phyloP scores from a whole-genome alignment of 2,329 filamentous ascomycete genomes.

The Cercospora janseana region DNA sequence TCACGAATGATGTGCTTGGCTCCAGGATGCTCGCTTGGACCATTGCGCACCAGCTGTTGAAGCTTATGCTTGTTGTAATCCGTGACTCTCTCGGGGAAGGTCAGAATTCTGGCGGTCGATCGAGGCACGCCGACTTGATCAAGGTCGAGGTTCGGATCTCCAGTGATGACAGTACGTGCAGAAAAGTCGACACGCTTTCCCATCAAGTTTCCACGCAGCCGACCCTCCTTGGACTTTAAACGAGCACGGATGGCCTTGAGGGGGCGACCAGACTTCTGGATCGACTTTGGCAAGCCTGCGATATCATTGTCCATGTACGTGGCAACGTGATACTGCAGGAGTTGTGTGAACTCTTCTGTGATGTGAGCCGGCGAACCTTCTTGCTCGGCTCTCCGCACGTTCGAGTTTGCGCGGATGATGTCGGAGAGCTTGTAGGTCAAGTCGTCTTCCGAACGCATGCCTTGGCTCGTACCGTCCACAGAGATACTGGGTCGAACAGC shows the following conservation, averaged over 20 bases:
- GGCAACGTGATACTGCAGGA: constrained; percentile 96
- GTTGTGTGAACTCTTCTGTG: constrained; percentile 80
- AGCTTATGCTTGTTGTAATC: constrained; percentile 96
- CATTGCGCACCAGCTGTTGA: constrained; percentile 84
- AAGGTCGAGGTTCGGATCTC: constrained; percentile 92
- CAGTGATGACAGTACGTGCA: constrained; percentile 98
- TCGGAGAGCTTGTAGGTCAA: constrained; percentile 98
- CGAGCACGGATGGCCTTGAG: constrained; percentile 96
- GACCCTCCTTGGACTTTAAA: constrained; percentile 98
- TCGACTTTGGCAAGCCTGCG: constrained; percentile 85
- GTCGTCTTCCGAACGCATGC: constrained; percentile 95
- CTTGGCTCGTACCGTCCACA: constrained; percentile 89
- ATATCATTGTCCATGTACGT: constrained; percentile 99
- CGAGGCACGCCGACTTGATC: constrained; percentile 96
- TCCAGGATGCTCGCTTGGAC: constrained; percentile 90
- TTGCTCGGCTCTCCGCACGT: constrained; percentile 84
- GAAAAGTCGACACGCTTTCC: constrained; percentile 99
- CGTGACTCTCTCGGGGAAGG: constrained; percentile 95
- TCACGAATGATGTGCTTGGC: constrained; percentile 95
- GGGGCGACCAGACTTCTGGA: constrained; percentile 95
- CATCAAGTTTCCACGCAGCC: constrained; percentile 98
- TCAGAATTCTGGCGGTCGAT: constrained; percentile 87
- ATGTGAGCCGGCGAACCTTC: constrained; percentile 93
- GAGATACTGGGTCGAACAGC: constrained; percentile 96
- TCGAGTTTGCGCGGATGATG: constrained; percentile 95